Evolutionary conservation across 768 basidiomycete species (phyloP), one percentile per base, ranked within the genome.

Genomic region (Hemileccinum rubropunctum): DNA sequence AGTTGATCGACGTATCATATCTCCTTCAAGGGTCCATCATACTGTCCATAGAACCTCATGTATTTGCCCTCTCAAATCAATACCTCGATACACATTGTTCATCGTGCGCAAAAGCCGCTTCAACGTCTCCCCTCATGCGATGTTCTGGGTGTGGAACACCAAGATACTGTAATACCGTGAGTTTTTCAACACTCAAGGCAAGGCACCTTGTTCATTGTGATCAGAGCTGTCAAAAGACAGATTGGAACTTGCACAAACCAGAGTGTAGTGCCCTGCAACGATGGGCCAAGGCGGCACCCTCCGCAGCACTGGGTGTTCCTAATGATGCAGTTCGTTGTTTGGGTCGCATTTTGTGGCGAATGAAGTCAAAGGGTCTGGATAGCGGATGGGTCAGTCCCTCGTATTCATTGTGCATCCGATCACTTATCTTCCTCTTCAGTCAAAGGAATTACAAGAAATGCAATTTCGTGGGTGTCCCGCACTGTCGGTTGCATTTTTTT

Each of bases 241-340:
- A 91, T 57, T 93, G 91, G 93, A 18, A 60, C 0, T 32, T 78
- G 3, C 95, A 97, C 66, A 89, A 85, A 65, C 65, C 67, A 1
- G 95, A 98, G 75, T 98, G 95, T 60, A 50, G 53, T 6, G 84
- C 90, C 0, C 69, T 95, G 9, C 76, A 75, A 47, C 70, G 68
- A 46, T 86, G 84, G 86, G 72, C 71, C 1, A 64, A 73, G 26
- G 58, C 71, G 14, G 80, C 80, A 6, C 76, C 79, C 2, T 78
- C 78, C 3, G 50, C 66, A 12, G 73, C 76, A 10, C 53, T 75
- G 4, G 52, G 76, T 4, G 59, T 86, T 15, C 91, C 93, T 0
- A 83, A 77, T 28, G 93, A 95, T 50, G 88, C 87, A 1, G 76
- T 95, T 10, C 71, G 95, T 44, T 87, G 84, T 54, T 69, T 98